Evolutionary conservation across 306 rosid species (phyloP).

Genomic region (Mucuna pruriens): DNA sequence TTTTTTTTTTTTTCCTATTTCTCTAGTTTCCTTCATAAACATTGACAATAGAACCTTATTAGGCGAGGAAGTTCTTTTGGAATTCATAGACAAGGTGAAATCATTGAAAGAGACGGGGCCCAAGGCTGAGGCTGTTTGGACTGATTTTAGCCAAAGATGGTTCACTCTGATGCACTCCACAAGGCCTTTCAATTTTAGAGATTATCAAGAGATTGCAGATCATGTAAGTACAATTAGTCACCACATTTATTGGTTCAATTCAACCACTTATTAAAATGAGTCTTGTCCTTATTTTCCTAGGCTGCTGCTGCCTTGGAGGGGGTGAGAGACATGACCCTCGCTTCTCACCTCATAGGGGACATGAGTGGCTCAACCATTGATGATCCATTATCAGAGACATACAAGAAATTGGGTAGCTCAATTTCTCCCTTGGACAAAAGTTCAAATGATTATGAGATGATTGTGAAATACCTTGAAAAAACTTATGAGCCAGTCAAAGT

Average conservation of each 20-base stretch:
- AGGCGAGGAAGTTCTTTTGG: conserved; percentile 75
- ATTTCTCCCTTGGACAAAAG: conserved; percentile 64
- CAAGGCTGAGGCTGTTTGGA: conserved; percentile 77
- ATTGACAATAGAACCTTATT: conserved; percentile 21
- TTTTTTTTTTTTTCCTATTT: no score
- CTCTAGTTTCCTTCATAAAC: background rate
- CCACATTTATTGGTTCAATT: conserved; percentile 1
- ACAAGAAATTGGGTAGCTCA: conserved; percentile 67
- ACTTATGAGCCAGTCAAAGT: conserved; percentile 82
- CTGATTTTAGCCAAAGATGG: conserved; percentile 92
- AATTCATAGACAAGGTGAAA: conserved; percentile 64
- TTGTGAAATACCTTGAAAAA: conserved; percentile 71
- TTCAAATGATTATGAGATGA: conserved; percentile 74
- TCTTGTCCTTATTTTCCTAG: conserved; percentile 36
- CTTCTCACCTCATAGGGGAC: conserved; percentile 80
- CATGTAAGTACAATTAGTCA: conserved; percentile 55
- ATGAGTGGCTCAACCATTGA: conserved; percentile 79
- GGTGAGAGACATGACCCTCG: conserved; percentile 69
- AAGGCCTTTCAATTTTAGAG: conserved; percentile 77
- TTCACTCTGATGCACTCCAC: conserved; percentile 85
- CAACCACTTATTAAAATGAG: background rate
- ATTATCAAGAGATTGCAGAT: conserved; percentile 79
- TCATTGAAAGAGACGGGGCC: conserved; percentile 67
- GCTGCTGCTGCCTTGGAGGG: conserved; percentile 80
- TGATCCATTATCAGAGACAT: conserved; percentile 71